These are phyloP conservation scores for Dendrobium officinale DNA, from an alignment of 106 monocot genomes.

Conservation along the genomic window DNA sequence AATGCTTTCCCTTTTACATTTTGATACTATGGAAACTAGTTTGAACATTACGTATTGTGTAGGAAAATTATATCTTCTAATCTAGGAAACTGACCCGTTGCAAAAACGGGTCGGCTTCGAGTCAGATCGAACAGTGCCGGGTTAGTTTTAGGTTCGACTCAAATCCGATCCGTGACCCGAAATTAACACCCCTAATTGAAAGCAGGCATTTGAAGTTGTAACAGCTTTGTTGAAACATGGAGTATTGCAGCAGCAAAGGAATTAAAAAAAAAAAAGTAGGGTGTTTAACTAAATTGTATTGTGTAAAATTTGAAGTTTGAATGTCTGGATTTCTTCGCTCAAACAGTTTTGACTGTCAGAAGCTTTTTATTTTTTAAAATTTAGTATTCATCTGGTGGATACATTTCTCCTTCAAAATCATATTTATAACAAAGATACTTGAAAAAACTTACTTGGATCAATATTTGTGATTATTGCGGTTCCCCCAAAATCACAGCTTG, in stretches of 20 bases:
- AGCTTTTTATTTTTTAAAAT: neutral
- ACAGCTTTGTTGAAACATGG: neutral
- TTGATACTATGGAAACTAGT: neutral
- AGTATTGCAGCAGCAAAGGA: neutral
- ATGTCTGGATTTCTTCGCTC: neutral
- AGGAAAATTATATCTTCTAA: too few species aligned
- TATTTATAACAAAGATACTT: neutral
- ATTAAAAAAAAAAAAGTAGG: neutral
- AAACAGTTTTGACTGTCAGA: neutral
- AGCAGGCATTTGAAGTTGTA: neutral
- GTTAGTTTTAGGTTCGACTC: too few species aligned
- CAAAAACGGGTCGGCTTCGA: too few species aligned
- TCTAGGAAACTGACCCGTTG: too few species aligned
- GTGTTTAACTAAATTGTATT: neutral
- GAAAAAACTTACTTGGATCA: slow-evolving; percentile 57
- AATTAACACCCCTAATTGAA: neutral
- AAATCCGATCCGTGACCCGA: too few species aligned
- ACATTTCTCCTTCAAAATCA: too few species aligned
- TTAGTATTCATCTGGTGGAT: too few species aligned
- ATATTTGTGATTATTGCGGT: slow-evolving; percentile 48
- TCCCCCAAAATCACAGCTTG: slow-evolving; percentile 86
- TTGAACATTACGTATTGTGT: neutral
- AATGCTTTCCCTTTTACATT: too few species aligned
- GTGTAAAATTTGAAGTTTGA: neutral
- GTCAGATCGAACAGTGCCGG: too few species aligned